phyloP scores from a whole-genome alignment of 1,284 basidiomycete genomes.

The Puccinia novopanici region DNA sequence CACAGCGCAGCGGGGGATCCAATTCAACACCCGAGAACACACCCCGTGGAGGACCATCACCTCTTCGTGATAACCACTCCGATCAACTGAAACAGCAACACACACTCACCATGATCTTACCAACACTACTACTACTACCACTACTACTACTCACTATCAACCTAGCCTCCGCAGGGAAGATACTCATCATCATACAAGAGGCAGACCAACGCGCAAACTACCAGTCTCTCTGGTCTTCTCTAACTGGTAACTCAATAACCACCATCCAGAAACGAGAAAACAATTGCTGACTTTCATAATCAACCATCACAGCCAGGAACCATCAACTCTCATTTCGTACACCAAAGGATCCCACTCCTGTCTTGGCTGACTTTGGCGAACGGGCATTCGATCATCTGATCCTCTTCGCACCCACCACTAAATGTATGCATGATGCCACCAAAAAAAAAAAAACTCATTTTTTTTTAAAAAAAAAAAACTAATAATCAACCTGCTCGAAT shows the following conservation, averaged over 20 bases:
- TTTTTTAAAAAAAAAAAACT: too few relatives aligned
- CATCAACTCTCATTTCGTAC: constrained; percentile 73
- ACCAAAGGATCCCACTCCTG: constrained; percentile 71
- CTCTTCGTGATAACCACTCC: too few relatives aligned
- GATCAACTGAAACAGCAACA: too few relatives aligned
- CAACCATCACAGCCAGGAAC: neutral
- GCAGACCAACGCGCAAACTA: constrained; percentile 70
- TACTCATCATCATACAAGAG: constrained; percentile 80
- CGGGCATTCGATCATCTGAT: constrained; percentile 79
- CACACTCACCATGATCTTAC: too few relatives aligned
- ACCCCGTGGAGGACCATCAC: too few relatives aligned
- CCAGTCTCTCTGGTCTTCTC: constrained; percentile 75
- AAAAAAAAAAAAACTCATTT: constrained; percentile 3
- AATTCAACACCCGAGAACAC: too few relatives aligned
- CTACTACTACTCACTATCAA: neutral
- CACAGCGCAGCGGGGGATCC: too few relatives aligned
- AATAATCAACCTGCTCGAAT: constrained; percentile 7
- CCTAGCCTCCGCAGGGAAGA: constrained; percentile 64
- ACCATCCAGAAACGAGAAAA: neutral
- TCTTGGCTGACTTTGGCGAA: constrained; percentile 71
- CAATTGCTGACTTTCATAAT: neutral
- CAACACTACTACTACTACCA: neutral
- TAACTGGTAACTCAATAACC: constrained; percentile 66
- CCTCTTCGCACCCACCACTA: constrained; percentile 76
- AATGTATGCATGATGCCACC: constrained; percentile 64